Percentiles rank a stretch among this genome's conserved stretches.
phyloP scores from a whole-genome alignment of 345 rosid genomes.

The Viola odorata region DNA sequence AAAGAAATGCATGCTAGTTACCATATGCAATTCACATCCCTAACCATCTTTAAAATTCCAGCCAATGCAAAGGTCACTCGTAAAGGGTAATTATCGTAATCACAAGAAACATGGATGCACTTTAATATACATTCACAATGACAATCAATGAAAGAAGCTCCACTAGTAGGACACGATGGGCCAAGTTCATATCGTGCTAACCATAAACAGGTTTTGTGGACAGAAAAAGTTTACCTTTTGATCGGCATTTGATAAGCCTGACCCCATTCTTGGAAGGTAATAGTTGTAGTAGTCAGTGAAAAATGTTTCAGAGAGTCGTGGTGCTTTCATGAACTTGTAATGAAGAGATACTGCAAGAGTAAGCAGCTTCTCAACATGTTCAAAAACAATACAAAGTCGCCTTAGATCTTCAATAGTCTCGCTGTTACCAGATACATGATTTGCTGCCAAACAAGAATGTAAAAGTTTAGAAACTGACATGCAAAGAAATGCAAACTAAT shows the following conservation, averaged over 20 bases:
- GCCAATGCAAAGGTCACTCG: no score
- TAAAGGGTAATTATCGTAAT: no score
- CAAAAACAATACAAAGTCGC: conserved; percentile 58
- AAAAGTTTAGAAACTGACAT: neutral
- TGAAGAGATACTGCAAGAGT: conserved; percentile 83
- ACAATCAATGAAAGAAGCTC: neutral
- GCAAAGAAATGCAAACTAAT: neutral
- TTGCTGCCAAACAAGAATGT: conserved; percentile 41
- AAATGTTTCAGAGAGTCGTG: conserved; percentile 66
- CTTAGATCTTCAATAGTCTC: conserved; percentile 59
- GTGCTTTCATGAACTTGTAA: conserved; percentile 65
- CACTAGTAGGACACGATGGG: neutral
- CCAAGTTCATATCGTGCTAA: neutral
- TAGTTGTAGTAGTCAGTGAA: conserved; percentile 56
- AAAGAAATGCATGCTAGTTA: no score
- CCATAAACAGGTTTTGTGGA: neutral
- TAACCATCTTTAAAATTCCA: no score
- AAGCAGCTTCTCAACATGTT: conserved; percentile 68
- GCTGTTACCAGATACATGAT: conserved; percentile 37
- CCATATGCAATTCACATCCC: no score
- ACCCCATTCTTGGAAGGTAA: conserved; percentile 62
- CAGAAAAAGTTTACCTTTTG: conserved; percentile 30
- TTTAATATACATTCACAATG: no score
- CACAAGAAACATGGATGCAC: no score
- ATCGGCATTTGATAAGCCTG: conserved; percentile 32